These are phyloP conservation scores for Amphichorda felina DNA, from an alignment of 2,329 filamentous ascomycete species.

Conservation along the genomic window DNA sequence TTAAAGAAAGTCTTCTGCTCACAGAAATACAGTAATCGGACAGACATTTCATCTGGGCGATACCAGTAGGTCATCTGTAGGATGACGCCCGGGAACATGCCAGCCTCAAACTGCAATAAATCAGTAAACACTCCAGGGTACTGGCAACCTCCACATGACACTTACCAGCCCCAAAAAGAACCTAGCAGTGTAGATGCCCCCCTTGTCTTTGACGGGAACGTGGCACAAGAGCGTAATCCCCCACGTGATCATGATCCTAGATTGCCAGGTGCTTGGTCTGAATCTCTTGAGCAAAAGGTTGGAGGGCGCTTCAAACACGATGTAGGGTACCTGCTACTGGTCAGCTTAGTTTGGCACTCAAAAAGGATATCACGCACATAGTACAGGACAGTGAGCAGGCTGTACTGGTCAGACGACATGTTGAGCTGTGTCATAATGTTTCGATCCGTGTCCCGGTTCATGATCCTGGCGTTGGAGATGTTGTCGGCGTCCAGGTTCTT, in stretches of 20 bases:
- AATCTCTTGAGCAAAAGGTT: constrained; percentile 26
- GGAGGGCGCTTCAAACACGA: constrained; percentile 24
- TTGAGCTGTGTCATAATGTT: constrained; percentile 28
- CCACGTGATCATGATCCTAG: constrained; percentile 28
- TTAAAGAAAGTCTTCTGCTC: no score
- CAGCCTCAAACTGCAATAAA: constrained; percentile 19
- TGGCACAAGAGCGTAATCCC: constrained; percentile 20
- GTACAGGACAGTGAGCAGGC: constrained; percentile 23
- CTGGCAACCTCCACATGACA: no score
- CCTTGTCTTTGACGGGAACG: constrained; percentile 21
- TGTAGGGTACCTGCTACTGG: constrained; percentile 25
- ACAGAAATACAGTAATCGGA: constrained; percentile 33
- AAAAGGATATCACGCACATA: constrained; percentile 16
- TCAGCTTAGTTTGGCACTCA: not conserved
- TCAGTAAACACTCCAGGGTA: not conserved
- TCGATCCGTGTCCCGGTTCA: constrained; percentile 24
- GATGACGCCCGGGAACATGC: constrained; percentile 28
- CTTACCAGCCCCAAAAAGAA: constrained; percentile 19
- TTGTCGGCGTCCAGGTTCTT: constrained; percentile 27
- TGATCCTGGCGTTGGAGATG: constrained; percentile 29
- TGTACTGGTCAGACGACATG: constrained; percentile 27
- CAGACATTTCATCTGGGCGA: constrained; percentile 31
- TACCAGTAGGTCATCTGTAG: constrained; percentile 35
- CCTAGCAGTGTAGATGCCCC: constrained; percentile 21
- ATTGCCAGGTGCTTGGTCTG: constrained; percentile 24